A percentile compares a stretch with the other conserved stretches of the same genome.
Evolutionary conservation across 805 yeast species (phyloP).

Genomic region (Cyberlindnera euphorbiiphila): DNA sequence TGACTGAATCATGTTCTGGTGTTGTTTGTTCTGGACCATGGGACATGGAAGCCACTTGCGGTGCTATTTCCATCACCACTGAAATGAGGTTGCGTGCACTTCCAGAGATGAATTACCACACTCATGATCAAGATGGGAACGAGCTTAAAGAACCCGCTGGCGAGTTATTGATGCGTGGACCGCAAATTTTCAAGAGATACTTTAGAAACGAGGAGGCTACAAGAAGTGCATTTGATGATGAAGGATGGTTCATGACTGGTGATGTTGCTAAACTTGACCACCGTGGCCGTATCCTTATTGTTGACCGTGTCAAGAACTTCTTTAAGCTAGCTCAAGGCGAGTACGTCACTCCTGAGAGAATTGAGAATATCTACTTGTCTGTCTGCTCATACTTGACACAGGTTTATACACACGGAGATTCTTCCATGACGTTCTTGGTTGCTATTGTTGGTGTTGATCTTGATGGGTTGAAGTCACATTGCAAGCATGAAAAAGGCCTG

Average conservation of each 20-base stretch:
- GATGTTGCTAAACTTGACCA: slow-evolving; percentile 43
- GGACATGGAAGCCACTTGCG: slow-evolving; percentile 38
- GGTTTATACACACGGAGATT: slow-evolving; percentile 61
- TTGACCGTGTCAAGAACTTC: slow-evolving; percentile 63
- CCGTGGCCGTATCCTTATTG: slow-evolving; percentile 38
- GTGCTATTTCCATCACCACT: slow-evolving; percentile 45
- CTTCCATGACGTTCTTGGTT: slow-evolving; percentile 48
- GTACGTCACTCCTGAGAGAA: slow-evolving; percentile 62
- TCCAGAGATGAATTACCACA: slow-evolving; percentile 43
- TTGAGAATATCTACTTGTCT: slow-evolving; percentile 54
- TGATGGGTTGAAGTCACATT: slow-evolving; percentile 20
- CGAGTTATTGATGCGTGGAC: slow-evolving; percentile 54
- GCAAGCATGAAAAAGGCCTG: slow-evolving; percentile 6
- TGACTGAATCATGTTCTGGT: slow-evolving; percentile 64
- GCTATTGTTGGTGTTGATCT: slow-evolving; percentile 54
- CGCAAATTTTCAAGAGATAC: slow-evolving; percentile 49
- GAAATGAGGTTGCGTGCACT: slow-evolving; percentile 53
- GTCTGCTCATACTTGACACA: slow-evolving; percentile 50
- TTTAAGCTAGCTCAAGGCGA: slow-evolving; percentile 57
- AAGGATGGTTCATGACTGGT: slow-evolving; percentile 59
- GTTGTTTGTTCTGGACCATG: slow-evolving; percentile 33
- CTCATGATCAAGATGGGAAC: slow-evolving; percentile 27
- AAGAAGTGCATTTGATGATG: slow-evolving; percentile 36
- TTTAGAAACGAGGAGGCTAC: slow-evolving; percentile 48
- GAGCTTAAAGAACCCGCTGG: slow-evolving; percentile 35